phyloP scores from a whole-genome alignment of 2,329 filamentous ascomycete species.

The Aspergillus brasiliensis region DNA sequence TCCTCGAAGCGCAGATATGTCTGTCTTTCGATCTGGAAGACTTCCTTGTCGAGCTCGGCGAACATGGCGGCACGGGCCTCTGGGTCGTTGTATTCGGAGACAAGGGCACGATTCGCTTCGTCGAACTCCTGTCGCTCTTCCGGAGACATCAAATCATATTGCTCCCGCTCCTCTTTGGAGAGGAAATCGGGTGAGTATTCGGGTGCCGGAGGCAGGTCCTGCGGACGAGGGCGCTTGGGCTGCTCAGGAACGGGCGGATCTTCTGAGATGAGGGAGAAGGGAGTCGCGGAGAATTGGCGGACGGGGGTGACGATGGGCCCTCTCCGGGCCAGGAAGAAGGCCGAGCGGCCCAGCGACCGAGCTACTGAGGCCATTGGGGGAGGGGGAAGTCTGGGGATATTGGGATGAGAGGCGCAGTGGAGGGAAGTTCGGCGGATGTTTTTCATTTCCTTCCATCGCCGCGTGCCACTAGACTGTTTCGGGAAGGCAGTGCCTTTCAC shows the following conservation, averaged over 20 bases:
- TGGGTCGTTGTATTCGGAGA: slow-evolving; percentile 42
- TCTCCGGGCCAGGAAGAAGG: slow-evolving; percentile 35
- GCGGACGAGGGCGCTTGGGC: slow-evolving; percentile 30
- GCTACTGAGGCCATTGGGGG: slow-evolving; percentile 43
- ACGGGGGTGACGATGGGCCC: slow-evolving; percentile 25
- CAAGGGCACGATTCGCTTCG: slow-evolving; percentile 36
- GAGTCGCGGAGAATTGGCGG: slow-evolving; percentile 40
- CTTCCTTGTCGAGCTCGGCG: slow-evolving; percentile 35
- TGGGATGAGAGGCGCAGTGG: slow-evolving; percentile 13
- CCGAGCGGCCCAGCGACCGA: slow-evolving; percentile 41
- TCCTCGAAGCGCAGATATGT: slow-evolving; percentile 34
- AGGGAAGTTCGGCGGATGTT: slow-evolving; percentile 22
- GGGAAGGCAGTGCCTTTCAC: slow-evolving; percentile 4
- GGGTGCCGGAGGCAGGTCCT: slow-evolving; percentile 33
- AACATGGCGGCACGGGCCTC: slow-evolving; percentile 30
- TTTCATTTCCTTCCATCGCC: slow-evolving; percentile 15
- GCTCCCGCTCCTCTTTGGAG: slow-evolving; percentile 36
- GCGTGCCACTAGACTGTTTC: slow-evolving; percentile 26
- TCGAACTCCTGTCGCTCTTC: slow-evolving; percentile 41
- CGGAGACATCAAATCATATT: slow-evolving; percentile 43
- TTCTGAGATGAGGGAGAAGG: slow-evolving; percentile 35
- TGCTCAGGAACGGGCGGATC: slow-evolving; percentile 35
- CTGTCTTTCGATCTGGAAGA: slow-evolving; percentile 35
- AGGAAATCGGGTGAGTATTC: slow-evolving; percentile 42
- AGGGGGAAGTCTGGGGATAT: slow-evolving; percentile 14